Percentiles rank a stretch among this genome's conserved stretches.
phyloP scores from a whole-genome alignment of 768 basidiomycete genomes.

The Agrocybe chaxingu region DNA sequence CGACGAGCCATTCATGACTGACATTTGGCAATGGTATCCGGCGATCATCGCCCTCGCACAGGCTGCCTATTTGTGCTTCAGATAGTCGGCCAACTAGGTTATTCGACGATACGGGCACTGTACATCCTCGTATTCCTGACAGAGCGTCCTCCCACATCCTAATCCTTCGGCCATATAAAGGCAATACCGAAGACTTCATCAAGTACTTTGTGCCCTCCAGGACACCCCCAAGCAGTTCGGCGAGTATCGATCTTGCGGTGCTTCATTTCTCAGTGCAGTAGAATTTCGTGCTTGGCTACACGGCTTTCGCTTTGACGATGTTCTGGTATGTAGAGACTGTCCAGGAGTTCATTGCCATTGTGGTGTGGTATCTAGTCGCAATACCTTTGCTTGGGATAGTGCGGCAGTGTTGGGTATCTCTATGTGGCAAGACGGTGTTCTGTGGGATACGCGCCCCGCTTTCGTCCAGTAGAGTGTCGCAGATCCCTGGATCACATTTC shows the following conservation, averaged over 20 bases:
- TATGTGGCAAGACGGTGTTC: slow-evolving; percentile 38
- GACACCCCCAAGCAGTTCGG: slow-evolving; percentile 18
- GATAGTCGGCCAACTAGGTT: slow-evolving; percentile 26
- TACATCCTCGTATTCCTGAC: slow-evolving; percentile 34
- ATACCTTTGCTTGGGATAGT: slow-evolving; percentile 38
- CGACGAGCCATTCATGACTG: slow-evolving; percentile 37
- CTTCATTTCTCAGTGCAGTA: slow-evolving; percentile 41
- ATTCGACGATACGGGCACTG: slow-evolving; percentile 25
- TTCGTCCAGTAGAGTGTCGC: not conserved
- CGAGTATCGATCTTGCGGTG: slow-evolving; percentile 19
- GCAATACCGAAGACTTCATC: slow-evolving; percentile 21
- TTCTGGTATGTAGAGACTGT: slow-evolving; percentile 40
- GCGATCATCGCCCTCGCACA: slow-evolving; percentile 33
- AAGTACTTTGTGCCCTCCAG: slow-evolving; percentile 30
- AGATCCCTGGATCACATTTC: too few relatives aligned
- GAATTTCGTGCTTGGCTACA: slow-evolving; percentile 38
- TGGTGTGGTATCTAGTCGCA: slow-evolving; percentile 36
- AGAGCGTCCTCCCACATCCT: slow-evolving; percentile 33
- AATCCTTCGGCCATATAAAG: slow-evolving; percentile 28
- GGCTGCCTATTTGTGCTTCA: slow-evolving; percentile 31
- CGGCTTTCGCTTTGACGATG: slow-evolving; percentile 33
- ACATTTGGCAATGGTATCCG: slow-evolving; percentile 52
- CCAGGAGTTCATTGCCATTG: slow-evolving; percentile 24
- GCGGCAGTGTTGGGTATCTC: slow-evolving; percentile 40
- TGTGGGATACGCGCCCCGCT: not conserved